A percentile compares a stretch with the other conserved stretches of the same genome.
phyloP scores from a whole-genome alignment of 257 asterid genomes.

The Ballota nigra region DNA sequence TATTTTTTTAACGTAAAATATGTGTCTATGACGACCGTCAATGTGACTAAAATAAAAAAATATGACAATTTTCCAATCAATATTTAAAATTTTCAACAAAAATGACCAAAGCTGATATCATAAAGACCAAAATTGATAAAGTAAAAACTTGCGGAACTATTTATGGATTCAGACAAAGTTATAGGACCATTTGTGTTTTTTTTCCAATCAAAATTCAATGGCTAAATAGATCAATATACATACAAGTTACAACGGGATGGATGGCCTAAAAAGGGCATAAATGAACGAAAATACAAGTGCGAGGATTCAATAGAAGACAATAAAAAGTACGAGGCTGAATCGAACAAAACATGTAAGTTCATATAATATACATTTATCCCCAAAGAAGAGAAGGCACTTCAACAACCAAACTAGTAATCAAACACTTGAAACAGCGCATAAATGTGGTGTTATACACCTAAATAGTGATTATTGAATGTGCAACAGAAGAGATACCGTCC shows the following conservation, averaged over 20 bases:
- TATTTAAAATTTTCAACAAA: too few relatives aligned
- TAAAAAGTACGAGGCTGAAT: not conserved
- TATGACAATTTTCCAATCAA: too few relatives aligned
- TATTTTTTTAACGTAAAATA: too few relatives aligned
- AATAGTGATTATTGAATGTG: not conserved
- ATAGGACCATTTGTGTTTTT: too few relatives aligned
- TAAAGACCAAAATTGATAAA: too few relatives aligned
- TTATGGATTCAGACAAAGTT: too few relatives aligned
- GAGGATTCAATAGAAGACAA: not conserved
- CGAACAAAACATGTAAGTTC: not conserved
- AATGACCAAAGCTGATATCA: too few relatives aligned
- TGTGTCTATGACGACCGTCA: too few relatives aligned
- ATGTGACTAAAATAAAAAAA: too few relatives aligned
- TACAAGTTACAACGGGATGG: not conserved
- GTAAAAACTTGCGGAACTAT: too few relatives aligned
- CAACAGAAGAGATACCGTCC: not conserved
- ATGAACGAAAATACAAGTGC: not conserved
- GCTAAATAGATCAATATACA: too few relatives aligned
- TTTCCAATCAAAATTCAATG: too few relatives aligned
- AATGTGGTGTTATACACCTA: not conserved
- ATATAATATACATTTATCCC: not conserved
- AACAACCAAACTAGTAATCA: not conserved
- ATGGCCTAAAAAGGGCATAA: not conserved
- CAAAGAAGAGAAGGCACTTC: not conserved
- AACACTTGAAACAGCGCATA: not conserved